A percentile compares a stretch with the other conserved stretches of the same genome.
Evolutionary conservation across 2,329 filamentous ascomycete genomes (phyloP).

Genomic region (Aspergillus puulaauensis): DNA sequence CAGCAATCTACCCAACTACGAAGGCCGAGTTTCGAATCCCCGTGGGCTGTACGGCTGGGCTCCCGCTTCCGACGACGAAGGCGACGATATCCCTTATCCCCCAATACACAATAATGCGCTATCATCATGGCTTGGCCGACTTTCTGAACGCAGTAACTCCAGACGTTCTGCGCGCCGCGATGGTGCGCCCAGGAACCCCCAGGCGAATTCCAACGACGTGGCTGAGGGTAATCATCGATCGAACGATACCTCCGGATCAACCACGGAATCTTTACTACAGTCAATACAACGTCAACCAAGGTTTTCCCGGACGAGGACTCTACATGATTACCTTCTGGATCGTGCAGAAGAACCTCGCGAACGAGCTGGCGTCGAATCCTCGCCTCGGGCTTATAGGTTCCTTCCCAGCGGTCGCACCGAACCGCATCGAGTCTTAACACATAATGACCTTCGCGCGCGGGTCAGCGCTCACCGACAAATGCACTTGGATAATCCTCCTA

Average conservation of each 20-base stretch:
- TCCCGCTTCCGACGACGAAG: slow-evolving; percentile 45
- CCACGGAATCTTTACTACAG: slow-evolving; percentile 42
- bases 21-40: slow-evolving; percentile 53
- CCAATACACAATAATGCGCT: slow-evolving; percentile 28
- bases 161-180: slow-evolving; percentile 28
- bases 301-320: slow-evolving; percentile 36
- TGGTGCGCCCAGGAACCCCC: slow-evolving; percentile 17
- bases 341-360: slow-evolving; percentile 30
- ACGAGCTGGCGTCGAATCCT: slow-evolving; percentile 12
- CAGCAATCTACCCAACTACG: slow-evolving; percentile 52
- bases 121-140: slow-evolving; percentile 27
- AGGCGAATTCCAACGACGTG: slow-evolving; percentile 19
- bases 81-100: slow-evolving; percentile 30
- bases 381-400: slow-evolving; percentile 33
- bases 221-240: slow-evolving; percentile 24
- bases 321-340: slow-evolving; percentile 43
- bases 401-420: slow-evolving; percentile 31
- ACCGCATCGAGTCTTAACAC: slow-evolving; percentile 28
- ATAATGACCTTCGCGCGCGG: slow-evolving; percentile 36
- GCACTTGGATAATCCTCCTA: slow-evolving; percentile 34
- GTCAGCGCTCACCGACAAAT: slow-evolving; percentile 37
- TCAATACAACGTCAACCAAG: slow-evolving; percentile 41
- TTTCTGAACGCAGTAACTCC: slow-evolving; percentile 25
- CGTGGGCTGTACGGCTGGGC: slow-evolving; percentile 63
- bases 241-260: slow-evolving; percentile 27